phyloP scores from a whole-genome alignment of 2,329 filamentous ascomycete species.

The Fusarium clavum region DNA sequence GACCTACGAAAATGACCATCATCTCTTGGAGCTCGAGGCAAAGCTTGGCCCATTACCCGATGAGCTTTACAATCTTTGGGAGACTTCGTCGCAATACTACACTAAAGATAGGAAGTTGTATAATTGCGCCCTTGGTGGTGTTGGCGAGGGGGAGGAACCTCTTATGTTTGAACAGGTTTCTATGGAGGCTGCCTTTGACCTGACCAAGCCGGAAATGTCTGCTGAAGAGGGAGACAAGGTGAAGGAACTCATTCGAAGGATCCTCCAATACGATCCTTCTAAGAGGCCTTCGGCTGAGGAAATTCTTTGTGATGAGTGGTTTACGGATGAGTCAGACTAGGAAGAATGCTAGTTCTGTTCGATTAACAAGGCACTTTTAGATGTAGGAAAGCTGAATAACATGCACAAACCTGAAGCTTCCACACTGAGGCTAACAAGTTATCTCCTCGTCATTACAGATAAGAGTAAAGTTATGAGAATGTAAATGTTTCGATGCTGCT shows the following conservation, averaged over 20 bases:
- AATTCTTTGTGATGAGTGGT: not conserved
- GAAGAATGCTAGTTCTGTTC: not conserved
- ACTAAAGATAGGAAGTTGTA: constrained; percentile 10
- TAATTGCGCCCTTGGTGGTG: constrained; percentile 10
- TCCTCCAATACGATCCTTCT: constrained; percentile 2
- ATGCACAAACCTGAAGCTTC: accelerated
- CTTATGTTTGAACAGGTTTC: not conserved
- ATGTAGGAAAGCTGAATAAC: too few species aligned
- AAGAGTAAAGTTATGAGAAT: too few species aligned
- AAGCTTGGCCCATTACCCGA: not conserved
- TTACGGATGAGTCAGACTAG: not conserved
- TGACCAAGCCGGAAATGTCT: not conserved
- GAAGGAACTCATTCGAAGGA: not conserved
- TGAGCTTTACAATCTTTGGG: not conserved
- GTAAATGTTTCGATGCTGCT: too few species aligned
- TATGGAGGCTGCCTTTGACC: constrained; percentile 24
- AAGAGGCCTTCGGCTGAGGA: not conserved
- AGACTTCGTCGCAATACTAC: constrained; percentile 9
- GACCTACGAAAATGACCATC: constrained; percentile 1
- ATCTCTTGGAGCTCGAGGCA: not conserved
- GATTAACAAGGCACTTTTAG: too few species aligned
- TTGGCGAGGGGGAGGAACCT: not conserved
- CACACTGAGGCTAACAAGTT: accelerated
- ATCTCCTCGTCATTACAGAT: accelerated
- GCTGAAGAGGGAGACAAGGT: constrained; percentile 1